Percentiles rank a stretch among this genome's conserved stretches.
phyloP scores from a whole-genome alignment of 2,329 filamentous ascomycete species.

The Alternaria gansuensis region DNA sequence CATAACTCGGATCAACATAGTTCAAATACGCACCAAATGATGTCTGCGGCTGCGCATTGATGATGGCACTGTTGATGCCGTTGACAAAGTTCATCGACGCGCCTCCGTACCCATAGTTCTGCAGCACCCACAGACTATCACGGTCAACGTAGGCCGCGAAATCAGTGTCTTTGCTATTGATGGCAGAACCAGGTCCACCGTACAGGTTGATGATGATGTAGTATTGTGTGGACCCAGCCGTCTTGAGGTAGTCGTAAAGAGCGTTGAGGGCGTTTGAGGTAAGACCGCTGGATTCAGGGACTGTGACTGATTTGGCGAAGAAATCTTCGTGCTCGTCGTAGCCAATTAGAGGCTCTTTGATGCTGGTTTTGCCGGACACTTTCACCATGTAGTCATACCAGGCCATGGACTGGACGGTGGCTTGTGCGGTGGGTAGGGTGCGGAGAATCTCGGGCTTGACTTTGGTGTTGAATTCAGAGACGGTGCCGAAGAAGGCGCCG shows the following conservation, averaged over 20 bases:
- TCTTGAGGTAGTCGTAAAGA: conserved; percentile 47
- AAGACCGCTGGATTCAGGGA: conserved; percentile 49
- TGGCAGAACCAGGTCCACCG: conserved; percentile 49
- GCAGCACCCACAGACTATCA: conserved; percentile 51
- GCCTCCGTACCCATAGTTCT: conserved; percentile 47
- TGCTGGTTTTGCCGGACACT: conserved; percentile 45
- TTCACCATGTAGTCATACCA: conserved; percentile 56
- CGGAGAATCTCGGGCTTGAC: conserved; percentile 54
- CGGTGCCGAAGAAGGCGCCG: conserved; percentile 55
- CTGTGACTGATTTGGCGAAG: conserved; percentile 54
- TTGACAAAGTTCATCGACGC: conserved; percentile 52
- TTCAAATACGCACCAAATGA: conserved; percentile 63
- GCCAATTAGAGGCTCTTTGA: conserved; percentile 44
- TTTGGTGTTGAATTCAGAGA: conserved; percentile 50
- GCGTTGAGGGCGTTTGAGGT: conserved; percentile 37
- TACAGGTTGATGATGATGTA: conserved; percentile 54
- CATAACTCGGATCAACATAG: conserved; percentile 62
- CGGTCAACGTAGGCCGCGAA: conserved; percentile 52
- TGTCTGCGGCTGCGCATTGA: conserved; percentile 49
- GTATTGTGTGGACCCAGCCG: conserved; percentile 34
- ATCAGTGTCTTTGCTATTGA: conserved; percentile 47
- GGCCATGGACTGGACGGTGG: conserved; percentile 40
- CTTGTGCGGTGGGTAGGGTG: conserved; percentile 41
- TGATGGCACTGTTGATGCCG: conserved; percentile 55
- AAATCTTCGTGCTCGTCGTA: conserved; percentile 53